Evolutionary conservation across 495 filamentous ascomycete species (phyloP).

Genomic region (Penicillium salamii): DNA sequence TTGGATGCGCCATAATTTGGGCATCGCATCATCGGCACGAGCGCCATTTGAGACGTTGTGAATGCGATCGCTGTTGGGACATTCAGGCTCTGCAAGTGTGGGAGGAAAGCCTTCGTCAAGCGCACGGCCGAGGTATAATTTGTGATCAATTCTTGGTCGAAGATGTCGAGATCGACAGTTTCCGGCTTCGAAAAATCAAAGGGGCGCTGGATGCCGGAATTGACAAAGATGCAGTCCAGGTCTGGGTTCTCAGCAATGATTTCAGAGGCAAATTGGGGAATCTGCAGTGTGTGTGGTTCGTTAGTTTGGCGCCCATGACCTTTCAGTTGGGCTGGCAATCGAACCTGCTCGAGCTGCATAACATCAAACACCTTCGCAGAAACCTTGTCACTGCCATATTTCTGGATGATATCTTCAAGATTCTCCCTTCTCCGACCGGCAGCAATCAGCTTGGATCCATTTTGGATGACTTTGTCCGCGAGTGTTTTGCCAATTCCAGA

Average conservation of each 20-base stretch:
- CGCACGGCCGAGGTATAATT: slow-evolving; percentile 67
- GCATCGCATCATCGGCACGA: slow-evolving; percentile 42
- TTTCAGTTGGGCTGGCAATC: neutral
- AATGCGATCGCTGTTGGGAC: slow-evolving; percentile 32
- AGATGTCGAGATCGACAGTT: slow-evolving; percentile 52
- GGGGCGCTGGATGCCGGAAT: slow-evolving; percentile 45
- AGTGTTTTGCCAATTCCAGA: slow-evolving; percentile 68
- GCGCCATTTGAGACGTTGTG: slow-evolving; percentile 43
- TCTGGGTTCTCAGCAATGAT: slow-evolving; percentile 57
- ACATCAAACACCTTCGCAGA: slow-evolving; percentile 59
- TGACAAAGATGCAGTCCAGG: slow-evolving; percentile 41
- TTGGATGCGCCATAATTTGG: slow-evolving; percentile 48
- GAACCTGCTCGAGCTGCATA: slow-evolving; percentile 57
- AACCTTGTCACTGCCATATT: slow-evolving; percentile 56
- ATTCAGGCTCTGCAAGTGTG: slow-evolving; percentile 54
- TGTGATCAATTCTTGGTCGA: slow-evolving; percentile 58
- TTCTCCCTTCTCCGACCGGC: slow-evolving; percentile 64
- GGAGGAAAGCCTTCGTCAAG: slow-evolving; percentile 60
- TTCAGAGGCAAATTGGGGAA: slow-evolving; percentile 21
- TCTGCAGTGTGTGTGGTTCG: slow-evolving; percentile 10
- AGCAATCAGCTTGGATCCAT: slow-evolving; percentile 58
- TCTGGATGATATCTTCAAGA: slow-evolving; percentile 58
- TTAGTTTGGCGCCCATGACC: neutral
- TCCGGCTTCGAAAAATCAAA: slow-evolving; percentile 63
- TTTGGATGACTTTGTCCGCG: slow-evolving; percentile 58